A percentile compares a stretch with the other conserved stretches of the same genome.
phyloP scores from a whole-genome alignment of 2,329 filamentous ascomycete species.

The Aspergillus vadensis region DNA sequence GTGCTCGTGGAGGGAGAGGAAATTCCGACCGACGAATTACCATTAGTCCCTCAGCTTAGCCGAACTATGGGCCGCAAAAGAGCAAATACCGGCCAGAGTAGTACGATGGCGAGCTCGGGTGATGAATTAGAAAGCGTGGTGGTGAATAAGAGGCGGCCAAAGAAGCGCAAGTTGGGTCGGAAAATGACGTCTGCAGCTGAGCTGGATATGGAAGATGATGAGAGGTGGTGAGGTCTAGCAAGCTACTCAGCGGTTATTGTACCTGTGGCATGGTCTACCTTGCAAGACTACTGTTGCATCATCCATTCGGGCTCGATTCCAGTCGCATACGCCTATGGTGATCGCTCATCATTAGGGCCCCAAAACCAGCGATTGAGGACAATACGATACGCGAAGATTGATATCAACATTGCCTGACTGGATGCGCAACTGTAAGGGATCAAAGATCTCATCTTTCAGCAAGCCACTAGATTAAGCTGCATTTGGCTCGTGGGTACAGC shows the following conservation, averaged over 20 bases:
- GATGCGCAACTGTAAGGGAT: background rate
- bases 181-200: constrained; percentile 23
- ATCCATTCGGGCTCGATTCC: too few species aligned
- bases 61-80: constrained; percentile 23
- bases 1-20: constrained; percentile 56
- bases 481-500: background rate
- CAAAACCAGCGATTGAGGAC: background rate
- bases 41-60: constrained; percentile 5
- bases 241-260: background rate
- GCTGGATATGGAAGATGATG: constrained; percentile 25
- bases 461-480: background rate
- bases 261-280: background rate
- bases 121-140: constrained; percentile 25
- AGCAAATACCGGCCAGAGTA: constrained; percentile 22
- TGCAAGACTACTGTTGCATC: background rate
- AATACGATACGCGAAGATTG: background rate
- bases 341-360: too few species aligned
- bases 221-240: constrained; percentile 4
- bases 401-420: background rate
- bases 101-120: constrained; percentile 26
- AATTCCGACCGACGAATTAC: constrained; percentile 26
- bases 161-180: constrained; percentile 29
- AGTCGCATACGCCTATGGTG: too few species aligned
- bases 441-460: background rate
- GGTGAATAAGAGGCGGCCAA: constrained; percentile 24